Evolutionary conservation across 345 rosid species (phyloP).

Genomic region (Trapa incisa): DNA sequence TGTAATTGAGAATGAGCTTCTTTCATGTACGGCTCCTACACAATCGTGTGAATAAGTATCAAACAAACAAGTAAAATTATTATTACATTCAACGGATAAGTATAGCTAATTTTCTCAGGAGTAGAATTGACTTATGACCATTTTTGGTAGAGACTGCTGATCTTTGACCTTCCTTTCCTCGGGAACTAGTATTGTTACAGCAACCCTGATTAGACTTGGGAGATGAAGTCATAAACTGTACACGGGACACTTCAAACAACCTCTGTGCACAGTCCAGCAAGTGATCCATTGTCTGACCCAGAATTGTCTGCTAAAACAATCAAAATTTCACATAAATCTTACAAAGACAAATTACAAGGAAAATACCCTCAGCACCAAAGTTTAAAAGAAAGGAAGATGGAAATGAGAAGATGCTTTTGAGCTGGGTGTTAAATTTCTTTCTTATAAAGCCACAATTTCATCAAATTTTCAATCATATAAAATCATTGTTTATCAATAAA

Average conservation of each 20-base stretch:
- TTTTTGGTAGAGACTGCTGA: conserved; percentile 18
- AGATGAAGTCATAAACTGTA: conserved; percentile 10
- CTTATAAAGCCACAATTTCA: neutral
- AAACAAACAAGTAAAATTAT: neutral
- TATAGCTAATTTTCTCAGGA: conserved; percentile 2
- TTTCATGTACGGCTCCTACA: conserved; percentile 32
- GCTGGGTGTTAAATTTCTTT: neutral
- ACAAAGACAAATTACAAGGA: neutral
- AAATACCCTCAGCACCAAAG: neutral
- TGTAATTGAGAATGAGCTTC: conserved; percentile 10
- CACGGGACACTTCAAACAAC: conserved; percentile 33
- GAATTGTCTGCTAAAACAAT: conserved; percentile 21
- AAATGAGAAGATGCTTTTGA: neutral
- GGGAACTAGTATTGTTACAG: conserved; percentile 10
- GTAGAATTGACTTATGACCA: conserved; percentile 32
- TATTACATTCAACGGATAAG: neutral
- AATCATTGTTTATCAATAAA: neutral
- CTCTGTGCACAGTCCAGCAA: conserved; percentile 49
- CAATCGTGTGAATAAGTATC: conserved; percentile 3
- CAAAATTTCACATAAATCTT: neutral
- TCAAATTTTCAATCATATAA: neutral
- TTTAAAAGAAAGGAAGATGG: neutral
- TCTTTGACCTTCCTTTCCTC: conserved; percentile 16
- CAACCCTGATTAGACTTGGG: conserved; percentile 15
- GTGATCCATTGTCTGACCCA: conserved; percentile 55